These are phyloP conservation scores for Peronospora destructor DNA, from an alignment of 352 stramenopile genomes.

Conservation along the genomic window DNA sequence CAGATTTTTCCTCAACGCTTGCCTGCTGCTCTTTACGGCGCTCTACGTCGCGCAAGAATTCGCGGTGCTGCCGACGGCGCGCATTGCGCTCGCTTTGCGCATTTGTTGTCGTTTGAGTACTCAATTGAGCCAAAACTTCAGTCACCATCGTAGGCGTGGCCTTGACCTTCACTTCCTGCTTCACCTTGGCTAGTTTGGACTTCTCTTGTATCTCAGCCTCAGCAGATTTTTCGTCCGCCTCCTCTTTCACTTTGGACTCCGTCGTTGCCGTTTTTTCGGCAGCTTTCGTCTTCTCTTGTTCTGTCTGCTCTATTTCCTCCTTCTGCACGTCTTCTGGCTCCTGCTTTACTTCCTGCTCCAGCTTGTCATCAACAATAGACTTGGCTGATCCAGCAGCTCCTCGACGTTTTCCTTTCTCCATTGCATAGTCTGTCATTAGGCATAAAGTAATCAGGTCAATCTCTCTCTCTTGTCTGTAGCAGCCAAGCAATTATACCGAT, in stretches of 20 bases:
- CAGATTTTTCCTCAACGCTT: conserved; percentile 50
- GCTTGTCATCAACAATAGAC: neutral
- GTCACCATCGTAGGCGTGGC: conserved; percentile 1
- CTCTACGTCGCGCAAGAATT: conserved; percentile 67
- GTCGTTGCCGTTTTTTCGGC: conserved; percentile 17
- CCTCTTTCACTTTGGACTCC: conserved; percentile 14
- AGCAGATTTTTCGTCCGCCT: conserved; percentile 2
- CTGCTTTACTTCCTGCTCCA: conserved; percentile 13
- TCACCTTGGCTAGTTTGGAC: conserved; percentile 6
- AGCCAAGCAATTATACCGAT: conserved; percentile 44
- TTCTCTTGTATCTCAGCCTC: conserved; percentile 17
- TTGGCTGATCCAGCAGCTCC: conserved; percentile 17
- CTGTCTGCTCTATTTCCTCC: conserved; percentile 8
- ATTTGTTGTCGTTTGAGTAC: conserved; percentile 12
- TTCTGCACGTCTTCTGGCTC: conserved; percentile 18
- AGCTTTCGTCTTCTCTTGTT: conserved; percentile 9
- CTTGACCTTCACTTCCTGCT: conserved; percentile 28
- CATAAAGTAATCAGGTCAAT: conserved; percentile 3
- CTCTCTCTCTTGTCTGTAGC: neutral
- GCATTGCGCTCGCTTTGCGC: conserved; percentile 78
- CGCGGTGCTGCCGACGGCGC: conserved; percentile 64
- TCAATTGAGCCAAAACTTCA: conserved; percentile 1
- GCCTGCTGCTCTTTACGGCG: conserved; percentile 52
- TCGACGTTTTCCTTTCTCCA: conserved; percentile 57
- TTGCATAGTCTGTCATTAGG: conserved; percentile 47